These are phyloP conservation scores for Chrysoporthe deuterocubensis DNA, from an alignment of 2,329 filamentous ascomycete species.

Conservation along the genomic window DNA sequence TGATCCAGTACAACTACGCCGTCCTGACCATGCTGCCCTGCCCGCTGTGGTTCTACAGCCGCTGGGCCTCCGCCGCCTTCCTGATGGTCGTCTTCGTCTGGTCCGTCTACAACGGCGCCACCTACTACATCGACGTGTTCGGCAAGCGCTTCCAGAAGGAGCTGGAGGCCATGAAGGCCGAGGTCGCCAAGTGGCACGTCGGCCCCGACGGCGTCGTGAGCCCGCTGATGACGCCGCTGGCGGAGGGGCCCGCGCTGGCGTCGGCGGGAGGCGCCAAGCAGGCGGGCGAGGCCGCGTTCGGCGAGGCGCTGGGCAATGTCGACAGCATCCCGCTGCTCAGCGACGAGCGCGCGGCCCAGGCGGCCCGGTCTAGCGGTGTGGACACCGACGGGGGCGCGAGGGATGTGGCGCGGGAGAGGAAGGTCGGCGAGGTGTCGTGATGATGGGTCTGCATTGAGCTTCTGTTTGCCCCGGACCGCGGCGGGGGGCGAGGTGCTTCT, in stretches of 20 bases:
- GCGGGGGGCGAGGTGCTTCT: not conserved
- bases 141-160: constrained; percentile 97
- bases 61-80: constrained; percentile 77
- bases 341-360: constrained; percentile 45
- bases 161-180: constrained; percentile 82
- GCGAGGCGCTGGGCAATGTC: constrained; percentile 37
- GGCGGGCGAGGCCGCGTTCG: constrained; percentile 28
- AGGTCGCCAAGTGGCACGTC: constrained; percentile 87
- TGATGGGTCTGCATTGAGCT: not conserved
- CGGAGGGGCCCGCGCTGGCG: constrained; percentile 26
- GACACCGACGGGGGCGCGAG: constrained; percentile 49
- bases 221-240: constrained; percentile 44
- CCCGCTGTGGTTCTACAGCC: constrained; percentile 91
- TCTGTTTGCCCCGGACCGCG: too few species aligned
- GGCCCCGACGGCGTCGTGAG: constrained; percentile 50
- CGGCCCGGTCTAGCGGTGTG: constrained; percentile 21
- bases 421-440: constrained; percentile 34
- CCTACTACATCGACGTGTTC: constrained; percentile 98
- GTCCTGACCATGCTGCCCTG: constrained; percentile 93
- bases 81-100: constrained; percentile 84
- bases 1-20: constrained; percentile 92
- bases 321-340: constrained; percentile 63
- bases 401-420: constrained; percentile 54
- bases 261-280: constrained; percentile 23
- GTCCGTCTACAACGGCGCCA: constrained; percentile 96